A percentile compares a stretch with the other conserved stretches of the same genome.
Conservation (phyloP, 2,329 filamentous ascomycete genomes). For the Trichoderma atrobrunneum region DNA sequence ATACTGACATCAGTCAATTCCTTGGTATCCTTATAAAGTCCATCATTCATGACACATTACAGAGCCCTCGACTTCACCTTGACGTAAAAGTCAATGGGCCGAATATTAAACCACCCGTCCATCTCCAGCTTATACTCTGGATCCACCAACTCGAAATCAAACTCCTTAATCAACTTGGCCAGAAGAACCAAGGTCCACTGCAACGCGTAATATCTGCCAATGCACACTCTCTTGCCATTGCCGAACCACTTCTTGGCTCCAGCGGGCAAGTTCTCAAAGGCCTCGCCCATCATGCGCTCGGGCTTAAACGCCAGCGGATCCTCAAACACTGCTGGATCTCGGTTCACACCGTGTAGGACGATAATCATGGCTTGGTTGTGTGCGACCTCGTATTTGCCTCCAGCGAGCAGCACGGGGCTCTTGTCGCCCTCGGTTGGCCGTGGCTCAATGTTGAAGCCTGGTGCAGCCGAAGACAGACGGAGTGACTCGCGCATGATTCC, state of each 20-base stretch:
- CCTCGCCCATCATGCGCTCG: conserved; percentile 48
- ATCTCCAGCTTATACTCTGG: conserved; percentile 40
- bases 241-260: conserved; percentile 52
- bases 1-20: background rate
- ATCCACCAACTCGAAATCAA: conserved; percentile 47
- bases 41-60: background rate
- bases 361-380: conserved; percentile 50
- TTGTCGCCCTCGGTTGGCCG: conserved; percentile 36
- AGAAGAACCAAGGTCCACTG: conserved; percentile 43
- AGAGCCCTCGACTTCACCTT: conserved; percentile 39
- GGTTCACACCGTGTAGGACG: conserved; percentile 49
- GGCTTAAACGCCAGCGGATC: conserved; percentile 46
- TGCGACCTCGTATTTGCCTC: conserved; percentile 49
- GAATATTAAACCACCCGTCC: conserved; percentile 53
- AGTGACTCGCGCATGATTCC: conserved; percentile 54
- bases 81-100: conserved; percentile 46
- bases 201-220: conserved; percentile 51
- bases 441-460: conserved; percentile 55
- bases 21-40: background rate
- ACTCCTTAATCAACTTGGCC: conserved; percentile 42
- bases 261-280: conserved; percentile 41
- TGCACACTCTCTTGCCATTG: conserved; percentile 51
- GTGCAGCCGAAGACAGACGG: conserved; percentile 52
- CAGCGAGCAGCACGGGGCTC: conserved; percentile 45
- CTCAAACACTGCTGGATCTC: conserved; percentile 47